A percentile compares a stretch with the other conserved stretches of the same genome.
Conservation (phyloP, 176 grass and related monocot species). For the Paspalum vaginatum region DNA sequence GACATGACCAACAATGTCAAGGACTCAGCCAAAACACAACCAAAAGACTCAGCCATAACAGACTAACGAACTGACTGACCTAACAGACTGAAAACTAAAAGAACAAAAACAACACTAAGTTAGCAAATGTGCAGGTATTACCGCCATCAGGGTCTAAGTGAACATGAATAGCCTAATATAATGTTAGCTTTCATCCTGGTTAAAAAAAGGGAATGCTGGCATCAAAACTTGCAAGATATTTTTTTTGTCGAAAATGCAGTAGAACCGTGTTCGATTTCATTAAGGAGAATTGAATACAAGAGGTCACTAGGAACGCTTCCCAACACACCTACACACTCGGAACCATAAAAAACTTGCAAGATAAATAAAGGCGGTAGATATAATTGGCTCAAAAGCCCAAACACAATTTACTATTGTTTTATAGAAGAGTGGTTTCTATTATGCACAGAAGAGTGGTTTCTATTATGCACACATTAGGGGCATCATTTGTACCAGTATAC, state of each 20-base stretch:
- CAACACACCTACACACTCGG: too few relatives aligned
- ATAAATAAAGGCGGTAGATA: background rate
- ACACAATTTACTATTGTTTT: background rate
- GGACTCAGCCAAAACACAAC: too few relatives aligned
- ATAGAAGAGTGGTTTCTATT: background rate
- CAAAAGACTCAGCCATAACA: too few relatives aligned
- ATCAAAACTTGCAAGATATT: background rate
- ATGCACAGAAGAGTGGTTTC: background rate
- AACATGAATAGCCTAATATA: background rate
- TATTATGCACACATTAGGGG: background rate
- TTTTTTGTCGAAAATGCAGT: too few relatives aligned
- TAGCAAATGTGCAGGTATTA: too few relatives aligned
- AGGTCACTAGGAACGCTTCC: too few relatives aligned
- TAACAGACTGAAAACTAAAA: too few relatives aligned
- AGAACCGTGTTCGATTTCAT: too few relatives aligned
- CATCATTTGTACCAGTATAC: background rate
- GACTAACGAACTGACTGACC: too few relatives aligned
- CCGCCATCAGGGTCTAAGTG: background rate
- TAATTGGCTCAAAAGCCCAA: background rate
- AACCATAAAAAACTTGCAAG: background rate
- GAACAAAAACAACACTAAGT: too few relatives aligned
- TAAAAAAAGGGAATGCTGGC: background rate
- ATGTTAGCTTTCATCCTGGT: slow-evolving; percentile 4
- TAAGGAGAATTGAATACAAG: too few relatives aligned
- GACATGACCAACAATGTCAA: too few relatives aligned